Base-by-base conservation (phyloP, 768 basidiomycete species). In the Boletus sp. region DNA sequence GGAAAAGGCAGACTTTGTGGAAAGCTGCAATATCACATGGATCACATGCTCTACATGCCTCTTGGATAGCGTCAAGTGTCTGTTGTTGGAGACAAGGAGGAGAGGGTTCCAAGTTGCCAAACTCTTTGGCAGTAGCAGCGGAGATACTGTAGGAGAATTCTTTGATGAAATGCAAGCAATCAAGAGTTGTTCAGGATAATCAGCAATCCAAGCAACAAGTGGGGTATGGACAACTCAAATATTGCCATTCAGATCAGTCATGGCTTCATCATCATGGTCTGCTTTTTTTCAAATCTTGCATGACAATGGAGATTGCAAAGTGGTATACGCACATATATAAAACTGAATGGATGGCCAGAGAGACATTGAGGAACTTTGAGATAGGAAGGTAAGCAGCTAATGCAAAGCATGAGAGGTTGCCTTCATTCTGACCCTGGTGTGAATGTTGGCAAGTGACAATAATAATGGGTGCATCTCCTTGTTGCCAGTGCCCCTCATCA, bases 371-470 rank as follows among this genome's bases (percentile, higher is more conserved):
- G 13, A 74, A 74, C 14, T 64, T 67, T 0, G 70, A 63, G 8
- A 74, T 65, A 2, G 72, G 73, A 1, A 74, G 59, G 5, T 72
- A 60, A 1, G 68, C 70, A 3, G 60, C 56, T 1, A 72, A 53
- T 1, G 63, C 51, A 21, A 65, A 75, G 57, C 41, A 44, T 72
- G 65, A n/a, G 65, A 66, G 2, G 66, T 67, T 0, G 71, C 66
- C 47, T 74, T 73, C 56, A 64, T 70, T 1, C 59, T 58, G 32
- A 72, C 58, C 1, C 61, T 63, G 33, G 63, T 57, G 32, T 61
- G 50, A 0, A 76, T 66, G 51, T 76, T 75, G 11, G 70, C 69
- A 6, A 74, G 40, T 1, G 54, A 67, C 8, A 74, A 51, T 0
- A 74, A 53, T 0, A 74, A 47, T 0, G 70, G 73, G 37, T 75